phyloP scores from a whole-genome alignment of 1,139 yeast genomes.

The Saccharomyces hybrid region DNA sequence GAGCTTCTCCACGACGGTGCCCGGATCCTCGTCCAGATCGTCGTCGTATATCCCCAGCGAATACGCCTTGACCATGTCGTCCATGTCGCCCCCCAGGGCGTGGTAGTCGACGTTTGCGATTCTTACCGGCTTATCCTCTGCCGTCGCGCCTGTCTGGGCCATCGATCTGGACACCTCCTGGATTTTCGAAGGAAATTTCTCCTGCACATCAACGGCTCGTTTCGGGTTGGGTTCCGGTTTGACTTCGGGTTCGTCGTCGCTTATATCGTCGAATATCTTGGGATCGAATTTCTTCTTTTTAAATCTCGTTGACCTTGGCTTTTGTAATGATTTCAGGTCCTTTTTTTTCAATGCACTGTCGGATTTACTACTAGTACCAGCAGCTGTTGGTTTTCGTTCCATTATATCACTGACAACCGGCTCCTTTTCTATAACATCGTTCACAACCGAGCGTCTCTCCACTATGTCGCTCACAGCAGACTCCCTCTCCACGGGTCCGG shows the following conservation, averaged over 20 bases:
- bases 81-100: constrained; percentile 39
- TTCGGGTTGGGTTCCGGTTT: background rate
- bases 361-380: background rate
- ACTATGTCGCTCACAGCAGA: background rate
- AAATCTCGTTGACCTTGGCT: background rate
- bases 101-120: constrained; percentile 37
- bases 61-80: constrained; percentile 56
- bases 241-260: background rate
- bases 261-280: background rate
- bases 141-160: constrained; percentile 7
- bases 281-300: background rate
- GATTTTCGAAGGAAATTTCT: constrained; percentile 4
- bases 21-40: constrained; percentile 45
- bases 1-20: constrained; percentile 48
- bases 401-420: background rate
- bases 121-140: constrained; percentile 10
- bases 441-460: background rate
- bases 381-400: background rate
- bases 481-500: background rate
- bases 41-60: constrained; percentile 54
- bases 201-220: background rate
- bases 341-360: background rate
- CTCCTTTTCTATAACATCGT: background rate
- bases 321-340: background rate
- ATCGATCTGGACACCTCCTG: constrained; percentile 11